Conservation (phyloP, 164 flowering plant genomes). For the Malania oleifera region DNA sequence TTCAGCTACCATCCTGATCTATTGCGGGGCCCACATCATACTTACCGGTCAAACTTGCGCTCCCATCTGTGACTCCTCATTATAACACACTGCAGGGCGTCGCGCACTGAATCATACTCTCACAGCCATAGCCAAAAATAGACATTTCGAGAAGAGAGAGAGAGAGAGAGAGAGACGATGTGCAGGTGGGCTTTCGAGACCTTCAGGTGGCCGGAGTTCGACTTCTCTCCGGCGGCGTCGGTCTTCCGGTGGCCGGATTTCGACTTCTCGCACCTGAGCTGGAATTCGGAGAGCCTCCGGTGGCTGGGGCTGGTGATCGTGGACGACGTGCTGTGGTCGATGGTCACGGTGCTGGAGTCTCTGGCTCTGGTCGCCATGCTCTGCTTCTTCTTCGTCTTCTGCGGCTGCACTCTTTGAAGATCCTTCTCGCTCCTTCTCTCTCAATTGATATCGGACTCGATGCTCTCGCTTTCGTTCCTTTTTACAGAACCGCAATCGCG, state of each 20-base stretch:
- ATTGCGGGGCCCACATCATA: no score
- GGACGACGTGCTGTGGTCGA: constrained; percentile 53
- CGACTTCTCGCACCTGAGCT: constrained; percentile 26
- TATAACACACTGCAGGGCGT: no score
- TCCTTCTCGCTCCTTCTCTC: constrained; percentile 1
- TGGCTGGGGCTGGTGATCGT: constrained; percentile 43
- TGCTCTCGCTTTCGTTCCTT: no score
- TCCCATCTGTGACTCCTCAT: no score
- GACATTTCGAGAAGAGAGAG: no score
- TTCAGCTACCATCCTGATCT: no score
- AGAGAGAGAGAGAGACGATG: no score
- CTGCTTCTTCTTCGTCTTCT: constrained; percentile 66
- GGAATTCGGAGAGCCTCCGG: constrained; percentile 18
- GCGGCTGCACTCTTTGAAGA: constrained; percentile 81
- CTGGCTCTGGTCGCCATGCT: constrained; percentile 58
- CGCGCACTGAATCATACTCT: no score
- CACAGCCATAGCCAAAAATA: no score
- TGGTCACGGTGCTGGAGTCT: constrained; percentile 51
- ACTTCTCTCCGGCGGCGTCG: constrained; percentile 23
- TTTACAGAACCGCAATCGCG: no score
- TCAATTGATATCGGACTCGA: no score
- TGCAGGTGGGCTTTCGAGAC: constrained; percentile 17
- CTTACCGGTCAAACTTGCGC: no score
- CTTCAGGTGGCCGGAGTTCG: constrained; percentile 42
- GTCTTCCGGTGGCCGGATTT: constrained; percentile 45